Base-by-base conservation (phyloP, 768 basidiomycete species). In the Gloeophyllum trabeum region DNA sequence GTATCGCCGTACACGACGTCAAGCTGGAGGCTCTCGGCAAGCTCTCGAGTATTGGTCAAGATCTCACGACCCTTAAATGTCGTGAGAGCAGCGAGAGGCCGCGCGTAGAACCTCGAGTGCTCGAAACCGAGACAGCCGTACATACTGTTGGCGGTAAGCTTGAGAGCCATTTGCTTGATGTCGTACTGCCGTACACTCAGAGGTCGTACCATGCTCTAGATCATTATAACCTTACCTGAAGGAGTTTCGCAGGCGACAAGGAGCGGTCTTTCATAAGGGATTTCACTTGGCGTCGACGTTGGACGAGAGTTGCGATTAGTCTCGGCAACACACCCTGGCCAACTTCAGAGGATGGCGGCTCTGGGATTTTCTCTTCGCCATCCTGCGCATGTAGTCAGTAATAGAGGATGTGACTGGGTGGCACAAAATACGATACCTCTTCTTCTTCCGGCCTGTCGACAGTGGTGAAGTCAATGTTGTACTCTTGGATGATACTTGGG, bases 111-210 rank as follows among this genome's bases (percentile, higher is more conserved):
- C 39, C 96, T 70, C 6, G 96, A 97, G 51, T 91, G 86, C 55
- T 93, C 91, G 57, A 97, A 98, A 38, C 96, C 96, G 18, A 99
- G 80, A 69, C 96, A 99, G 14, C 96, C 96, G 60, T 99, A 99
- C 96, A 98, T 99, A 70, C 89, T 93, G 66, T 99, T 98, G 39
- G 96, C 96, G 3, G 96, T 99, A 24, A 98, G 78, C 64, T 98
- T 98, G 39, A 98, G 69, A 1, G 96, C 96, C 60, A 88, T 81
- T 52, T 99, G 96, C 56, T 91, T 92, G 65, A 98, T 96, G 53
- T 99, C 92, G 54, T 83, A 98, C 88, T 97, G 53, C 12, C 34
- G 24, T 5, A 35, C 6, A 37, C 5, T 28, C 24, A 43, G 1
- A 46, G 39, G 21, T 32, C n/a, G 14, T 28, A 16, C 4, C 16